These are phyloP conservation scores for Raphanus sativus DNA, from an alignment of 345 rosid species.

Conservation along the genomic window DNA sequence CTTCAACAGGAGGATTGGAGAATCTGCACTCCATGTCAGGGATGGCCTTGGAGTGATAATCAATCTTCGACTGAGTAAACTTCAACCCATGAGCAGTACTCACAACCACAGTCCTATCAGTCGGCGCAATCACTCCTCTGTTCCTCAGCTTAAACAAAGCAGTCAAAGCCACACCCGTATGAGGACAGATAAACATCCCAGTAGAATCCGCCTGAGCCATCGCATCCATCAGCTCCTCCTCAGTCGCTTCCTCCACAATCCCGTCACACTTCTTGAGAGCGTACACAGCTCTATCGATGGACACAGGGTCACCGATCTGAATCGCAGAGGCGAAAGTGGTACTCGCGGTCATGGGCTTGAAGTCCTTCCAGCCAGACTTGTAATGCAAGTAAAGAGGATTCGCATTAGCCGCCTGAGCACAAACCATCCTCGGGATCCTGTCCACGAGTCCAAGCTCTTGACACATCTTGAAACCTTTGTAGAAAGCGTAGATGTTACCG, in stretches of 20 bases:
- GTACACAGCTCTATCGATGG: conserved; percentile 83
- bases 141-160: conserved; percentile 80
- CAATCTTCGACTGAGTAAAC: conserved; percentile 78
- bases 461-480: conserved; percentile 89
- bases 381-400: conserved; percentile 83
- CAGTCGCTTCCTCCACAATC: conserved; percentile 86
- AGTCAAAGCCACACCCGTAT: conserved; percentile 85
- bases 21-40: conserved; percentile 75
- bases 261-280: conserved; percentile 74
- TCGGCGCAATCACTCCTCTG: conserved; percentile 65
- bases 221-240: conserved; percentile 94
- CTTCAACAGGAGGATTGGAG: conserved; percentile 77
- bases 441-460: conserved; percentile 80
- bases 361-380: conserved; percentile 75
- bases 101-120: conserved; percentile 78
- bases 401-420: conserved; percentile 93
- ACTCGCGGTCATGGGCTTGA: conserved; percentile 66
- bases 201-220: conserved; percentile 93
- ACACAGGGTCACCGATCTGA: conserved; percentile 92
- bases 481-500: conserved; percentile 89
- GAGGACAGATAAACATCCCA: conserved; percentile 93
- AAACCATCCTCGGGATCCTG: conserved; percentile 75
- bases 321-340: conserved; percentile 89
- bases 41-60: conserved; percentile 74
- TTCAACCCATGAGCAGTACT: conserved; percentile 96